Evolutionary conservation across 257 asterid genomes (phyloP).

Genomic region (Lithospermum erythrorhizon): DNA sequence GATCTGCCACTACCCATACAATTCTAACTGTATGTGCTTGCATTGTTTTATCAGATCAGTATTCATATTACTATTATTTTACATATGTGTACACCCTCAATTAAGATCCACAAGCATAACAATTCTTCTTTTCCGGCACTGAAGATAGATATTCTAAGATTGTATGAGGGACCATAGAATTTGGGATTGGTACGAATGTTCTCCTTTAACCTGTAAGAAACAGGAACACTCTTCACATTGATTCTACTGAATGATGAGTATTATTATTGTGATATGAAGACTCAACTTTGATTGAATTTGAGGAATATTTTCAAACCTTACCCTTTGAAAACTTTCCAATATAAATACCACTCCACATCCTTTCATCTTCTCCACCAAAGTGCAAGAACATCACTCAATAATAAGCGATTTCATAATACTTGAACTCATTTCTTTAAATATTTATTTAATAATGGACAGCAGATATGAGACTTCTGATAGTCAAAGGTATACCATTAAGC

Average conservation of each 20-base stretch:
- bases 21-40: too few species aligned
- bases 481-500: constrained; percentile 25
- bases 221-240: constrained; percentile 18
- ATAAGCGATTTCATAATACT: constrained; percentile 19
- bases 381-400: constrained; percentile 12
- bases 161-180: constrained; percentile 22
- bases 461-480: constrained; percentile 46
- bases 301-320: not conserved
- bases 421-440: constrained; percentile 9
- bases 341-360: not conserved
- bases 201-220: constrained; percentile 6
- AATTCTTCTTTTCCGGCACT: not conserved
- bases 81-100: not conserved
- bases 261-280: constrained; percentile 1
- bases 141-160: constrained; percentile 34
- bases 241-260: too few species aligned
- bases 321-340: not conserved
- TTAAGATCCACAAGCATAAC: not conserved
- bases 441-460: constrained; percentile 37
- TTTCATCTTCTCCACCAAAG: not conserved
- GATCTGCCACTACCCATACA: too few species aligned
- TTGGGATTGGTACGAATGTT: constrained; percentile 22
- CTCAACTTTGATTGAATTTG: not conserved
- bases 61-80: too few species aligned
- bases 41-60: too few species aligned